Evolutionary conservation across 768 basidiomycete genomes (phyloP).

Genomic region (Mycena capillaripes): DNA sequence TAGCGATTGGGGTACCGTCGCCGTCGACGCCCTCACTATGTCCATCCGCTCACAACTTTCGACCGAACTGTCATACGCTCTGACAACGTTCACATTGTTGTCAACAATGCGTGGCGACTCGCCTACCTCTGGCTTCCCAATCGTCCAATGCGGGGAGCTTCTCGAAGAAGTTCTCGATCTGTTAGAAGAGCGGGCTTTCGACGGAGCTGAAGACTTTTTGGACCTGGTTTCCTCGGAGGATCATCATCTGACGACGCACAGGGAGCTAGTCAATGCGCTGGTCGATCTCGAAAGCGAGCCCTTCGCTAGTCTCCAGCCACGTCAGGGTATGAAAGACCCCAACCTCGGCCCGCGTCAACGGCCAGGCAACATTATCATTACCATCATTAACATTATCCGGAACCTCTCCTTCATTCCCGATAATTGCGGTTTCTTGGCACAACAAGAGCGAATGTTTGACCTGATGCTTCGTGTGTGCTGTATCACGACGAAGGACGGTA

Average conservation of each 20-base stretch:
- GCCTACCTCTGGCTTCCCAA: constrained; percentile 79
- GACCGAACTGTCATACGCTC: constrained; percentile 88
- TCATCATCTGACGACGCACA: constrained; percentile 69
- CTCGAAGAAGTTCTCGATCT: constrained; percentile 91
- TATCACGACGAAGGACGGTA: constrained; percentile 54
- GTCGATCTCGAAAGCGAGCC: constrained; percentile 70
- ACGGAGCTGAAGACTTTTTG: constrained; percentile 54
- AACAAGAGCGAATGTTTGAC: constrained; percentile 73
- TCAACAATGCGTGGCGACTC: constrained; percentile 81
- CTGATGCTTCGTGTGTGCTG: constrained; percentile 79
- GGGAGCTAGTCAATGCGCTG: constrained; percentile 70
- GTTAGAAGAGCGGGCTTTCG: constrained; percentile 85
- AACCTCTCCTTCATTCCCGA: constrained; percentile 86
- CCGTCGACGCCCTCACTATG: constrained; percentile 95
- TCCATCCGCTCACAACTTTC: constrained; percentile 89
- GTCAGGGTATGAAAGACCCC: constrained; percentile 65
- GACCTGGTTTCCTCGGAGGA: constrained; percentile 43
- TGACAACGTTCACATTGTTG: constrained; percentile 88
- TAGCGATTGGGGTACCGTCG: constrained; percentile 90
- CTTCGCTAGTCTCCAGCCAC: constrained; percentile 68
- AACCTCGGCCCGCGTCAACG: constrained; percentile 73
- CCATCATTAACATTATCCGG: constrained; percentile 84
- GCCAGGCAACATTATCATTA: constrained; percentile 75
- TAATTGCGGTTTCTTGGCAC: constrained; percentile 77
- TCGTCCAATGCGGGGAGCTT: constrained; percentile 82